phyloP scores from a whole-genome alignment of 192 early-diverging fungal genomes.

The Rhizophagus clarus region DNA sequence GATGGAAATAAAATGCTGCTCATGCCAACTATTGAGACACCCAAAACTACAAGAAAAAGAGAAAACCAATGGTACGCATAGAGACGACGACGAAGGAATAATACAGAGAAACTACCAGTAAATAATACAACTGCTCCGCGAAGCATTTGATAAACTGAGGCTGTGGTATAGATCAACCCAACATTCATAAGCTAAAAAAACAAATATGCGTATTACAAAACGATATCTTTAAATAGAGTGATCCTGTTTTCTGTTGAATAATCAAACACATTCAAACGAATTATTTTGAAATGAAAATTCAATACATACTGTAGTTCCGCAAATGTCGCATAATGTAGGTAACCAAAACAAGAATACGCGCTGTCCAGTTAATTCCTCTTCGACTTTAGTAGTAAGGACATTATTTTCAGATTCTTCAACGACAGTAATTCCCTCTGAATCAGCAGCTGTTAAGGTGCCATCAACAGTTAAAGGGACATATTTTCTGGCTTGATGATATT shows the following conservation, averaged over 20 bases:
- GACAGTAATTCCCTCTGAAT: conserved; percentile 3
- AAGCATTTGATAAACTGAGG: conserved; percentile 95
- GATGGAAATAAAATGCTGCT: conserved; percentile 37
- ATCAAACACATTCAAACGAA: not conserved
- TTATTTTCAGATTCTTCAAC: conserved; percentile 1
- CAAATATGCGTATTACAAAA: not conserved
- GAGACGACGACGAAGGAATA: conserved; percentile 83
- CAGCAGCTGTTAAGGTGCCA: conserved; percentile 26
- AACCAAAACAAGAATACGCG: conserved; percentile 66
- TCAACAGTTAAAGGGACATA: conserved; percentile 36
- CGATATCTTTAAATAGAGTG: not conserved
- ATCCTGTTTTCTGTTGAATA: not conserved
- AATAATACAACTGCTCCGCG: conserved; percentile 96
- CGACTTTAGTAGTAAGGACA: conserved; percentile 24
- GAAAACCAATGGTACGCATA: conserved; percentile 82
- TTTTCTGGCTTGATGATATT: conserved; percentile 33
- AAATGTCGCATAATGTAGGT: conserved; percentile 82
- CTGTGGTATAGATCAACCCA: conserved; percentile 88
- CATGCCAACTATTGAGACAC: conserved; percentile 89
- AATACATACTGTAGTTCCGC: conserved; percentile 67
- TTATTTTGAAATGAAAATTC: not conserved
- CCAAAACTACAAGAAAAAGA: conserved; percentile 76
- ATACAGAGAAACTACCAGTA: conserved; percentile 83
- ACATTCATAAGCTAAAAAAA: conserved; percentile 86
- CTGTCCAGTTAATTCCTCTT: conserved; percentile 56